Evolutionary conservation across 148 eudicot genomes (phyloP).

Genomic region (Chenopodium berlandieri): DNA sequence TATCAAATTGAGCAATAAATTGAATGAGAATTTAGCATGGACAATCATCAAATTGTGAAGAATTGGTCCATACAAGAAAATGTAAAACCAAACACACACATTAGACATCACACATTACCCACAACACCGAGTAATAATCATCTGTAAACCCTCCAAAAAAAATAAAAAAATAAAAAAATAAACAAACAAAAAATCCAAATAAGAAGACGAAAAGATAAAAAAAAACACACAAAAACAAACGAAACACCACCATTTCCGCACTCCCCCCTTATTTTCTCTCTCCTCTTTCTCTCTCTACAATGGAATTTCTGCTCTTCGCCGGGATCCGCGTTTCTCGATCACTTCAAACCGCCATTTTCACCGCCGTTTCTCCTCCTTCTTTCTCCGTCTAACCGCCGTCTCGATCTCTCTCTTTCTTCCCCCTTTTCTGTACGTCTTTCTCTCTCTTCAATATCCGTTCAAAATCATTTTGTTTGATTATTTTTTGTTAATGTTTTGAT

Average conservation of each 20-base stretch:
- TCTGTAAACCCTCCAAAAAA: not conserved
- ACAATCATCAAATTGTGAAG: no score
- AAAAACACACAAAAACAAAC: slow-evolving; percentile 19
- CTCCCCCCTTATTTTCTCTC: slow-evolving; percentile 8
- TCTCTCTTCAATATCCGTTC: no score
- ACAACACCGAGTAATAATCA: not conserved
- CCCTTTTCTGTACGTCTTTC: not conserved
- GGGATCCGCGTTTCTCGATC: slow-evolving; percentile 59
- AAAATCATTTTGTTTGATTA: no score
- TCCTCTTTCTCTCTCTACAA: slow-evolving; percentile 23
- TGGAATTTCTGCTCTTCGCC: slow-evolving; percentile 38
- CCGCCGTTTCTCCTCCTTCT: slow-evolving; percentile 1
- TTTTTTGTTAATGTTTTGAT: no score
- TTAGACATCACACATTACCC: not conserved
- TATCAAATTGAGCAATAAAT: no score
- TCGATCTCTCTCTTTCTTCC: not conserved
- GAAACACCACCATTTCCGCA: slow-evolving; percentile 30
- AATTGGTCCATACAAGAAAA: no score
- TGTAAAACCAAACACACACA: no score
- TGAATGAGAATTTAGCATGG: no score
- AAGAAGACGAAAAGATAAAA: not conserved
- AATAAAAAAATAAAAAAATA: not conserved
- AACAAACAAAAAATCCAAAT: not conserved
- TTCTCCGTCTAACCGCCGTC: not conserved
- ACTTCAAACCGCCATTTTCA: not conserved